phyloP scores from a whole-genome alignment of 768 basidiomycete species.

The Cystobasidium tubakii region DNA sequence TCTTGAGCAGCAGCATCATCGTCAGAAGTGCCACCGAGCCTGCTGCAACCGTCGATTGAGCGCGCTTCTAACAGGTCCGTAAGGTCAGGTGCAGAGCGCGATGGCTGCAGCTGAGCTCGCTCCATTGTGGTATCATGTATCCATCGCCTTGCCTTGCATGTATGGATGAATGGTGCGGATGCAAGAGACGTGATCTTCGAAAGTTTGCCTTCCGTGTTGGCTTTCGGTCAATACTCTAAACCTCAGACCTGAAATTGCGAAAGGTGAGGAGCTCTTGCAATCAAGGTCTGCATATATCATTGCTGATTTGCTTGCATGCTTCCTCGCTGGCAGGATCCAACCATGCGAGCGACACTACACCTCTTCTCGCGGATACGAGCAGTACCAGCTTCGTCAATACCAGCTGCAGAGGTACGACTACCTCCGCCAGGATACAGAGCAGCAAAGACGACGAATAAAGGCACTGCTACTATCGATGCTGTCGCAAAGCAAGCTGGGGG shows the following conservation, averaged over 20 bases:
- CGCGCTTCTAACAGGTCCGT: slow-evolving; percentile 24
- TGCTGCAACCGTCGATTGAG: background rate
- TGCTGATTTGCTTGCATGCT: background rate
- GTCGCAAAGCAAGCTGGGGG: background rate
- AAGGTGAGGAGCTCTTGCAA: background rate
- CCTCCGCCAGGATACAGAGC: slow-evolving; percentile 1
- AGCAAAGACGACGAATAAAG: background rate
- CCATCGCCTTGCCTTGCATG: background rate
- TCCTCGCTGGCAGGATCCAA: background rate
- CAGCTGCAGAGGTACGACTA: background rate
- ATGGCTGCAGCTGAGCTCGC: slow-evolving; percentile 16
- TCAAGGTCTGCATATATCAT: background rate
- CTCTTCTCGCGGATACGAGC: slow-evolving; percentile 28
- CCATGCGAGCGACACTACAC: slow-evolving; percentile 8
- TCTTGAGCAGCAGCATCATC: slow-evolving; percentile 12
- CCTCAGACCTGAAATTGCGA: background rate
- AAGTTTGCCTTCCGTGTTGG: background rate
- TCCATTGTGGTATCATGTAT: background rate
- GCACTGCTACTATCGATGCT: background rate
- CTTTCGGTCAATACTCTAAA: background rate
- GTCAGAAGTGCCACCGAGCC: background rate
- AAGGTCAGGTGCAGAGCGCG: slow-evolving; percentile 23
- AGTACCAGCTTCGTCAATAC: slow-evolving; percentile 6
- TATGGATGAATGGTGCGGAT: background rate
- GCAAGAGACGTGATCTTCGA: background rate